Evolutionary conservation across 768 basidiomycete genomes (phyloP), one percentile per base, ranked within the genome.

Genomic region (Podaxis sp.): DNA sequence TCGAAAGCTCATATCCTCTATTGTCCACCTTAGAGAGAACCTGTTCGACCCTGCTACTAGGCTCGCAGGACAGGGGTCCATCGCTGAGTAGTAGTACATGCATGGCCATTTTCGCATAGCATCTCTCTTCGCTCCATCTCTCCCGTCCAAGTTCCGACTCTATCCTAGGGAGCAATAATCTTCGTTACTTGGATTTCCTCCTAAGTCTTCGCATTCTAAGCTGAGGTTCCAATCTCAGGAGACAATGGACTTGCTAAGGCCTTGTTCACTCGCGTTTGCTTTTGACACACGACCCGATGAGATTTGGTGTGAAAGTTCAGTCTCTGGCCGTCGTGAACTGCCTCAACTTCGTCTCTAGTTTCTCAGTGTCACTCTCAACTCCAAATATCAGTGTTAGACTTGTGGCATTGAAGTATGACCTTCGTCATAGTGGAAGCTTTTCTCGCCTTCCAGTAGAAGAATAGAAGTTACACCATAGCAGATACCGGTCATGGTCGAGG

Each of bases 101-200:
- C 12, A 28, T 10, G 26, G 20, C 24, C 24, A 11, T 20, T 12
- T 24, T 24, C 12, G 22, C 38, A n/a, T 40, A 38, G 17, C 36
- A 8, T 40, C 36, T 2, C 10, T 22, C 13, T 24, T 56, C 20
- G 38, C 36, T 22, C 37, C 22, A 26, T 40, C n/a, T 20, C 11
- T 24, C 54, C 38, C 20, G 54, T 56, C 54, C 38, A 56, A n/a
- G 17, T 56, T 56, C 54, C 54, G 54, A 56, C 15, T 56, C 38
- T 38, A 41, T 37, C 36, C 38, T 41, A 8, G 3, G 54, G 20
- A 26, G 36, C 4, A 15, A 24, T 41, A 11, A 26, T 10, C 17
- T n/a, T 54, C 13, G n/a, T n/a, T 8, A 15, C 33, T 15, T 37
- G 52, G n/a, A 37, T 37, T 17, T 22, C 28, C 26, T 46, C 44